Base-by-base conservation (phyloP, 371 early-diverging fungal species). In the Basidiobolus meristosporus region DNA sequence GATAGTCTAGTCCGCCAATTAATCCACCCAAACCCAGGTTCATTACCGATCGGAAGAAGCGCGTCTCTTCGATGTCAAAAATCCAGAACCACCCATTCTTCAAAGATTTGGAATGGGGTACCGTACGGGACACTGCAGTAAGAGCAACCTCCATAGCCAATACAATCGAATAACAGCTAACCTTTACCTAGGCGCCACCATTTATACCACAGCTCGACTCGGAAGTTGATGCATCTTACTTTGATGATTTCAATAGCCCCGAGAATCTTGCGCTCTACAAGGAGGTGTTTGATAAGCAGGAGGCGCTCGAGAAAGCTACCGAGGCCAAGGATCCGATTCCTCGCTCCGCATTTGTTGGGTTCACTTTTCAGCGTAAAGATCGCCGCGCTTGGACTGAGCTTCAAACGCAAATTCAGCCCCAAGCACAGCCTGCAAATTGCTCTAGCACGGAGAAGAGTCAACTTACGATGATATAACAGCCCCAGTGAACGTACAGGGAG, bases 71-170 rank as follows among this genome's bases (percentile, higher is more conserved):
- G 7, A 44, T 73, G 7, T 33, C 38, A 12, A 47, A 73, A 46
- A 73, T 89, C 43, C 76, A 75, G 54, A 51, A 49, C 9, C 82
- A 83, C 43, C 66, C 74, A 6, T 88, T 79, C 67, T 88, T 87
- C 54, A 63, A 63, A 28, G 68, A 56, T 2, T 49, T 87, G 16
- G 69, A 76, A 37, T 89, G 88, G 87, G 54, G 64, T 17, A 56
- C 59, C 19, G 52, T 86, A 5, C 68, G 68, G 15, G 41, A 60
- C 23, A 45, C 50, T 0, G 38, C 32, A 32, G 52, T 52, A 42
- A 26, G 26, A 26, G 3, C 26, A 26, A 26, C 9, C 26, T 26
- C 26, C 3, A 9, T 26, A 26, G 9, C 9, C 26, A 26, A 26
- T 26, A 9, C 3, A 5, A 5, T 26, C 26, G 26, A 26, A 26